These are phyloP conservation scores for Colletotrichum chrysophilum DNA, from an alignment of 2,329 filamentous ascomycete species.

Conservation along the genomic window DNA sequence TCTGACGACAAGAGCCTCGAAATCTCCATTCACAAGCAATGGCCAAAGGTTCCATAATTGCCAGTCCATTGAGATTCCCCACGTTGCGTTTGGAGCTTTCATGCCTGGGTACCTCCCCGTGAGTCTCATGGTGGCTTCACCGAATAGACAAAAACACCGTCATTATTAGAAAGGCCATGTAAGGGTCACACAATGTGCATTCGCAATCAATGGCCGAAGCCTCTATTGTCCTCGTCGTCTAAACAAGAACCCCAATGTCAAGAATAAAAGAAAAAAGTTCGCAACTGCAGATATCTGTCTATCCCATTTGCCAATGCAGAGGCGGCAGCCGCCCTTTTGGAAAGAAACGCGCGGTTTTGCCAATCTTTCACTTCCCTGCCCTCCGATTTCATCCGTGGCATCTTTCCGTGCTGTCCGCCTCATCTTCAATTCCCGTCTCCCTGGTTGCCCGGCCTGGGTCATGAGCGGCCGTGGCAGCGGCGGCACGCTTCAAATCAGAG, in stretches of 20 bases:
- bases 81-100: too few relatives aligned
- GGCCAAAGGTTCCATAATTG: too few relatives aligned
- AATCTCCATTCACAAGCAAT: too few relatives aligned
- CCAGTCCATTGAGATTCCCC: too few relatives aligned
- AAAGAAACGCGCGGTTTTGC: neutral
- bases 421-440: neutral
- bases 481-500: neutral
- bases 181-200: too few relatives aligned
- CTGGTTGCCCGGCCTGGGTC: neutral
- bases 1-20: too few relatives aligned
- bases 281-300: slow-evolving; percentile 17
- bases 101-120: too few relatives aligned
- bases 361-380: neutral
- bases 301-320: slow-evolving; percentile 11
- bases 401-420: neutral
- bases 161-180: too few relatives aligned
- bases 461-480: neutral
- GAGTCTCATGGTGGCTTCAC: too few relatives aligned
- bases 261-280: neutral
- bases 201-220: slow-evolving; percentile 6
- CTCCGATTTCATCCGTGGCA: neutral
- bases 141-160: too few relatives aligned
- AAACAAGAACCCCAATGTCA: neutral
- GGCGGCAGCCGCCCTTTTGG: neutral
- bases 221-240: slow-evolving; percentile 22